Conservation (phyloP, 345 rosid genomes). For the Citrus maxima region DNA sequence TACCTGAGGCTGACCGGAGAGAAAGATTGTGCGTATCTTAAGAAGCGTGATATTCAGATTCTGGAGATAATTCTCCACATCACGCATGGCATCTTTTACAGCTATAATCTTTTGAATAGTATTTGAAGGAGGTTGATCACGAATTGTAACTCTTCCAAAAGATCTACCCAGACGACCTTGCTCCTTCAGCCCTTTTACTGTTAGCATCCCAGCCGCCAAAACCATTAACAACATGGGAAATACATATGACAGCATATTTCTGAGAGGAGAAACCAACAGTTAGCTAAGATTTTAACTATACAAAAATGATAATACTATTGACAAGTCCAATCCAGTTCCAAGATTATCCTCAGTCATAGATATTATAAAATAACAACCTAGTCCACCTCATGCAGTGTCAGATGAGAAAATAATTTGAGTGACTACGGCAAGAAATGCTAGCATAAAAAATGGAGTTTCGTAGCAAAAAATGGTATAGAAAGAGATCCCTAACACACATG, state of each 20-base stretch:
- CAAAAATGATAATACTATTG: not conserved
- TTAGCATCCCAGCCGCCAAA: constrained; percentile 74
- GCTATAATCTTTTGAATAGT: constrained; percentile 92
- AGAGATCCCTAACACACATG: not conserved
- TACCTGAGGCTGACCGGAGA: constrained; percentile 98
- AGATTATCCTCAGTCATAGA: not conserved
- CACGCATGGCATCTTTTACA: constrained; percentile 86
- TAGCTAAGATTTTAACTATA: constrained; percentile 10
- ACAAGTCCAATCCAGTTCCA: not conserved
- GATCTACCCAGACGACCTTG: constrained; percentile 95
- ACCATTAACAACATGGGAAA: constrained; percentile 60
- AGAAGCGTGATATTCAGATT: constrained; percentile 77
- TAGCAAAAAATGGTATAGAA: not conserved
- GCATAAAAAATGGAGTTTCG: not conserved
- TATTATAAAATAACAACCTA: not conserved
- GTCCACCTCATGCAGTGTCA: not conserved
- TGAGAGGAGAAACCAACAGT: constrained; percentile 23
- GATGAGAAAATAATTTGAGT: not conserved
- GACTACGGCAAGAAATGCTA: not conserved
- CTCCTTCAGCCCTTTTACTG: constrained; percentile 76
- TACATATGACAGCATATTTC: constrained; percentile 71
- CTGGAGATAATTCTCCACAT: constrained; percentile 80
- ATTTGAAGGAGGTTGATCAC: constrained; percentile 96
- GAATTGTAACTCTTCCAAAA: constrained; percentile 76
- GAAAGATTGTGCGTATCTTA: constrained; percentile 68